Evolutionary conservation across 2,329 filamentous ascomycete genomes (phyloP).

Genomic region (Verticillium albo-atrum): DNA sequence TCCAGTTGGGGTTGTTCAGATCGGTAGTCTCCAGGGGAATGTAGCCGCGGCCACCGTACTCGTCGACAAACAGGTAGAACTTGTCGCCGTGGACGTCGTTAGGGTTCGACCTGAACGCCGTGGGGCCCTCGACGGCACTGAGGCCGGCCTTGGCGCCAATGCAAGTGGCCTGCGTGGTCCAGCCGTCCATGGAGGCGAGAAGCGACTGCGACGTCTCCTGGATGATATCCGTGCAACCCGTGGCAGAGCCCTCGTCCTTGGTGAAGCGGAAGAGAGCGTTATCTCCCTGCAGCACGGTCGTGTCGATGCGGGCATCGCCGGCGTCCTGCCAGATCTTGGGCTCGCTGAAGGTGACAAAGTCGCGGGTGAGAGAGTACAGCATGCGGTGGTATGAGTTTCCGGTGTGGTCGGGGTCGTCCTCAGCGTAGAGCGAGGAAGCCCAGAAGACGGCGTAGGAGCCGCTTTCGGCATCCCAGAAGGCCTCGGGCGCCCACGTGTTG

Average conservation of each 20-base stretch:
- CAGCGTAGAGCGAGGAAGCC: constrained; percentile 36
- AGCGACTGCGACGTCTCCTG: constrained; percentile 42
- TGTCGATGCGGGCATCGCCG: constrained; percentile 46
- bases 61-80: constrained; percentile 52
- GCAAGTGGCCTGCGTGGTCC: constrained; percentile 40
- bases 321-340: constrained; percentile 47
- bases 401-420: constrained; percentile 33
- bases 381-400: constrained; percentile 45
- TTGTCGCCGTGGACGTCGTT: constrained; percentile 45
- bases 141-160: constrained; percentile 47
- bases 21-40: constrained; percentile 47
- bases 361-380: constrained; percentile 44
- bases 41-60: constrained; percentile 46
- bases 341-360: constrained; percentile 45
- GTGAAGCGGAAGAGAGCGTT: constrained; percentile 47
- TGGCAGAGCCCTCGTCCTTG: constrained; percentile 47
- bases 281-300: constrained; percentile 40
- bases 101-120: constrained; percentile 45
- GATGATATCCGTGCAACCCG: constrained; percentile 50
- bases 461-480: constrained; percentile 40
- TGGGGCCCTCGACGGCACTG: constrained; percentile 44
- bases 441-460: constrained; percentile 42
- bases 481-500: constrained; percentile 51
- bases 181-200: constrained; percentile 32
- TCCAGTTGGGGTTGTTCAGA: constrained; percentile 44